Base-by-base conservation (phyloP, 768 basidiomycete genomes). In the Suillus weaverae region DNA sequence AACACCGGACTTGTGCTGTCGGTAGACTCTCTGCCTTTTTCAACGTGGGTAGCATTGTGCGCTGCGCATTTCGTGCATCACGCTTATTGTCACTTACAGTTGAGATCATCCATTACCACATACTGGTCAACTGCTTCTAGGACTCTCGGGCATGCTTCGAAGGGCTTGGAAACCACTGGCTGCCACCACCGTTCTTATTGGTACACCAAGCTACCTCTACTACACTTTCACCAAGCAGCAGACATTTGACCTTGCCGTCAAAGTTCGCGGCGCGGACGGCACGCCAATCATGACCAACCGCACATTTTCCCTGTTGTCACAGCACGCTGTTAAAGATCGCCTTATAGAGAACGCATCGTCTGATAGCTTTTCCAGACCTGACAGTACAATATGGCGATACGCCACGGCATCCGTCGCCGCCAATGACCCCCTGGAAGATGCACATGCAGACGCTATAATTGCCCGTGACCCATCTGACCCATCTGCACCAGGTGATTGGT, bases 341-440 rank as follows among this genome's bases (percentile, higher is more conserved):
- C 82, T 94, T 59, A 81, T 74, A 54, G 84, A 86, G 68, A 79
- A 85, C 67, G 84, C 86, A 4, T 79, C 78, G 4, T 76, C 77
- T 20, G 78, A 85, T 62, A 78, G 78, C 22, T 77, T 83, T 54
- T 64, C 78, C 14, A 79, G 85, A 48, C 86, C 85, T 0, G 81
- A 80, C 39, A 87, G 88, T 20, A 77, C 86, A 61, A 76, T 81
- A 14, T 94, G 92, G 92, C 88, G 84, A 68, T 89, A 90, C 76
- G 84, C 89, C 56, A 96, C 90, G 4, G 92, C 93, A 20, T 85
- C 83, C 39, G 80, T 99, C 41, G 81, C 92, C 1, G 90, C 94
- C 4, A 99, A 99, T 72, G 86, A 91, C 65, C 93, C 95, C 9
- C 88, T 97, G 60, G 97, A 99, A 77, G 97, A 99, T 73, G 88